Percentiles rank a stretch among this genome's conserved stretches.
phyloP scores from a whole-genome alignment of 257 asterid species.

The Solanum arcanum region DNA sequence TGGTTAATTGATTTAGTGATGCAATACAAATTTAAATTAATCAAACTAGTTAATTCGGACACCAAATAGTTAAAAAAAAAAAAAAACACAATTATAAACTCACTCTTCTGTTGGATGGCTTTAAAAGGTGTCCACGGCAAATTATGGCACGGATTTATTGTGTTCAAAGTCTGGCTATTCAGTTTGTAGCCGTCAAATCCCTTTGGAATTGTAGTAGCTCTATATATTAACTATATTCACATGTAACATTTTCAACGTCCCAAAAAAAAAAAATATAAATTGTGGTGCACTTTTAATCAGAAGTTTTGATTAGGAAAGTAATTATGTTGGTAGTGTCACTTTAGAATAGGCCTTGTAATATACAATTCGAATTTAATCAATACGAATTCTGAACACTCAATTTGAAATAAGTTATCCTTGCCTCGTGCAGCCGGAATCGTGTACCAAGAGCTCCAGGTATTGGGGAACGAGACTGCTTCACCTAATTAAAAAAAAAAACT shows the following conservation, averaged over 20 bases:
- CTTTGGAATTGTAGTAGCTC: background rate
- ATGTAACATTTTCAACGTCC: background rate
- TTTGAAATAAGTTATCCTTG: no score
- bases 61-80: background rate
- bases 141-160: background rate
- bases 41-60: background rate
- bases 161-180: background rate
- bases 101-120: background rate
- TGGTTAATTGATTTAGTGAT: background rate
- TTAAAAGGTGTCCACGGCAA: background rate
- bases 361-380: no score
- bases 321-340: background rate
- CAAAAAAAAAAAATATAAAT: background rate
- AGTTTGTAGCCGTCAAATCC: background rate
- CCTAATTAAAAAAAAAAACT: background rate
- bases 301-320: background rate
- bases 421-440: background rate
- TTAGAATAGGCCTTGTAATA: no score
- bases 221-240: background rate
- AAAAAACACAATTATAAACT: background rate
- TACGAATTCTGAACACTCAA: no score
- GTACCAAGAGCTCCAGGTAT: background rate
- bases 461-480: background rate
- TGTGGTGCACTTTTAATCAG: background rate
- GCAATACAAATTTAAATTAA: background rate